Conservation (phyloP, 2,329 filamentous ascomycete genomes). For the Exophiala phaeomuriformis region DNA sequence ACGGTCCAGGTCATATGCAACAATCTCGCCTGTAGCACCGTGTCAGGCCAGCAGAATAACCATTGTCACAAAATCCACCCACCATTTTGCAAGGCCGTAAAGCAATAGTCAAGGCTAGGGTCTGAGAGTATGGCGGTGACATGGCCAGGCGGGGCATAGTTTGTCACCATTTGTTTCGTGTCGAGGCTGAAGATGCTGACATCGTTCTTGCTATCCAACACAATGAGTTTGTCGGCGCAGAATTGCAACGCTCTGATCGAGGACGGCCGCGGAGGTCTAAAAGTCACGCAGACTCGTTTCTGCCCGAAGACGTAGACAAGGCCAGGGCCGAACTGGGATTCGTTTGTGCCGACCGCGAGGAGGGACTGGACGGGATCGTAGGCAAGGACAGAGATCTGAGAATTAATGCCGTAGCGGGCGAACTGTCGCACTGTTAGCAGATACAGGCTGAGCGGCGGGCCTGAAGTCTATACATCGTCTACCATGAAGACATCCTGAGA, state of each 20-base stretch:
- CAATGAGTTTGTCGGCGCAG: slow-evolving; percentile 75
- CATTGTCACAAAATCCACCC: slow-evolving; percentile 18
- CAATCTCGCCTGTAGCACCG: slow-evolving; percentile 56
- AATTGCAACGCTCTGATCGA: slow-evolving; percentile 77
- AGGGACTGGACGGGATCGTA: slow-evolving; percentile 94
- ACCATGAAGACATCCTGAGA: slow-evolving; percentile 69
- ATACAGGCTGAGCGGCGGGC: slow-evolving; percentile 24
- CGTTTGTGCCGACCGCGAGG: slow-evolving; percentile 81
- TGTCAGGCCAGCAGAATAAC: slow-evolving; percentile 6
- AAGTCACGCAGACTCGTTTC: slow-evolving; percentile 66
- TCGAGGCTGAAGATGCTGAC: slow-evolving; percentile 75
- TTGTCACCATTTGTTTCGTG: slow-evolving; percentile 57
- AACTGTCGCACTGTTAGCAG: slow-evolving; percentile 38
- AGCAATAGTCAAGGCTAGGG: slow-evolving; percentile 86
- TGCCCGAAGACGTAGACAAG: slow-evolving; percentile 86
- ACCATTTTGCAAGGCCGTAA: slow-evolving; percentile 72
- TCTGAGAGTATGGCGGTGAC: slow-evolving; percentile 72
- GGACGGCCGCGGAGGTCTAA: slow-evolving; percentile 62
- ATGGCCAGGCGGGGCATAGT: slow-evolving; percentile 68
- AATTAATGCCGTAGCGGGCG: slow-evolving; percentile 73
- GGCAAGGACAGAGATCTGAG: slow-evolving; percentile 66
- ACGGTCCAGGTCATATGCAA: slow-evolving; percentile 89
- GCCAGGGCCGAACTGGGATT: slow-evolving; percentile 76
- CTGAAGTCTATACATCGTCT: slow-evolving; percentile 58
- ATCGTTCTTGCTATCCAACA: slow-evolving; percentile 79